Conservation (phyloP, 257 asterid genomes). For the Haberlea rhodopensis region DNA sequence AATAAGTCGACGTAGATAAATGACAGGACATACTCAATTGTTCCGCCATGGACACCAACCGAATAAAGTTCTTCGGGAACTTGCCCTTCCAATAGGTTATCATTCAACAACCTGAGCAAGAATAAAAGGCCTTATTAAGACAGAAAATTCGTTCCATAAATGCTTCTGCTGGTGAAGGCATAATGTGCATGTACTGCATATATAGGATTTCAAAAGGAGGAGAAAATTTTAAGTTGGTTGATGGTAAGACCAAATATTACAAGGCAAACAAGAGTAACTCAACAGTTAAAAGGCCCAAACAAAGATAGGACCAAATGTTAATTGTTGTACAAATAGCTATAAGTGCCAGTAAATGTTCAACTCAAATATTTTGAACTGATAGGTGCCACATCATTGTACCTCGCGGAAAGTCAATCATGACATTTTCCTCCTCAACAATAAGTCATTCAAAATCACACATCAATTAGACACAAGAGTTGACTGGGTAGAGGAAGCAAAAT, state of each 20-base stretch:
- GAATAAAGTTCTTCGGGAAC: slow-evolving; percentile 87
- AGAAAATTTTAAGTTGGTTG: neutral
- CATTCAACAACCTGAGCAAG: slow-evolving; percentile 61
- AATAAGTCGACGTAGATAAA: neutral
- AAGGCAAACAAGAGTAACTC: neutral
- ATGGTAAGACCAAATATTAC: neutral
- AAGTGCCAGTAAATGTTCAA: neutral
- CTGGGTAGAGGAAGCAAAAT: neutral
- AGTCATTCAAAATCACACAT: neutral
- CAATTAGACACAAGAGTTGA: neutral
- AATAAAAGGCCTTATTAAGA: slow-evolving; percentile 13
- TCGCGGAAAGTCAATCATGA: neutral
- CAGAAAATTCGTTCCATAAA: neutral
- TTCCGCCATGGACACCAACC: slow-evolving; percentile 95
- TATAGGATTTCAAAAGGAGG: neutral
- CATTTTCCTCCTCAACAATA: neutral
- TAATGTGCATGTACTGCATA: neutral
- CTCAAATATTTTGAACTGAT: neutral
- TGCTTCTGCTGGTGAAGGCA: neutral
- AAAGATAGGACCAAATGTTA: neutral
- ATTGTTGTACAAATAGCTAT: too few species aligned
- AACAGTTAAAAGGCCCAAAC: neutral
- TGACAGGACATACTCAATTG: slow-evolving; percentile 69
- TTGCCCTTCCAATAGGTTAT: slow-evolving; percentile 70
- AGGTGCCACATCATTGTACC: neutral